Percentiles rank a stretch among this genome's conserved stretches.
Evolutionary conservation across 23 red algal species (phyloP).

Genomic region (Gracilaria vermiculophylla): DNA sequence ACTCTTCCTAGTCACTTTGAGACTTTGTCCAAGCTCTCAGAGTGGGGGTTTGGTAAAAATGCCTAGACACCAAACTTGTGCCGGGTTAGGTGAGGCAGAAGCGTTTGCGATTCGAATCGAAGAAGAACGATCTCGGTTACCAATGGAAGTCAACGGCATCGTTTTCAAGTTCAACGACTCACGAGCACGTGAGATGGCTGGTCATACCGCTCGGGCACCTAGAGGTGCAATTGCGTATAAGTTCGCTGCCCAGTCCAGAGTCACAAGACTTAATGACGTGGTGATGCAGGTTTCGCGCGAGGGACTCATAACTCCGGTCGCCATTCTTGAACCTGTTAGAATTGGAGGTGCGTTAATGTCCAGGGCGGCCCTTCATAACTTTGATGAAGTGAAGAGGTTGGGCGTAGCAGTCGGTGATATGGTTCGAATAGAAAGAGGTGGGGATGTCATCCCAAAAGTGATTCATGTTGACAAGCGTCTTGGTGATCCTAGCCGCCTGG

Average conservation of each 20-base stretch:
- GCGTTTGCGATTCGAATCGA: constrained; percentile 49
- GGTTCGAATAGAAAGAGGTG: constrained; percentile 58
- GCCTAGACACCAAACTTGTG: constrained; percentile 17
- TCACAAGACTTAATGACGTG: constrained; percentile 57
- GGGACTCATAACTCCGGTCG: constrained; percentile 82
- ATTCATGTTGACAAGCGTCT: constrained; percentile 1
- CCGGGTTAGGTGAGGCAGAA: constrained; percentile 5
- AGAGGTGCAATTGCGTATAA: constrained; percentile 72
- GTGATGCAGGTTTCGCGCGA: constrained; percentile 73
- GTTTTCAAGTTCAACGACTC: constrained; percentile 70
- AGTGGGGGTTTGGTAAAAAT: constrained; percentile 67
- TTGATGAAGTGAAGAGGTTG: constrained; percentile 61
- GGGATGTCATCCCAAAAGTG: constrained; percentile 89
- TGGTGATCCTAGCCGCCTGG: neutral
- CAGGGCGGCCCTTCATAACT: constrained; percentile 78
- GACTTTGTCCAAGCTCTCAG: constrained; percentile 24
- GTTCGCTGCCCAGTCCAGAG: constrained; percentile 44
- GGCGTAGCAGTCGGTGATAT: constrained; percentile 45
- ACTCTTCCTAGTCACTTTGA: neutral
- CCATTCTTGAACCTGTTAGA: constrained; percentile 57
- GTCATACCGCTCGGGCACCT: constrained; percentile 63
- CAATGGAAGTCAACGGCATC: constrained; percentile 64
- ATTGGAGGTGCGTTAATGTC: constrained; percentile 65
- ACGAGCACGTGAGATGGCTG: constrained; percentile 18
- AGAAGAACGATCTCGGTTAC: constrained; percentile 20